Evolutionary conservation across 2,329 filamentous ascomycete genomes (phyloP).

Genomic region (Penicillium sp.): DNA sequence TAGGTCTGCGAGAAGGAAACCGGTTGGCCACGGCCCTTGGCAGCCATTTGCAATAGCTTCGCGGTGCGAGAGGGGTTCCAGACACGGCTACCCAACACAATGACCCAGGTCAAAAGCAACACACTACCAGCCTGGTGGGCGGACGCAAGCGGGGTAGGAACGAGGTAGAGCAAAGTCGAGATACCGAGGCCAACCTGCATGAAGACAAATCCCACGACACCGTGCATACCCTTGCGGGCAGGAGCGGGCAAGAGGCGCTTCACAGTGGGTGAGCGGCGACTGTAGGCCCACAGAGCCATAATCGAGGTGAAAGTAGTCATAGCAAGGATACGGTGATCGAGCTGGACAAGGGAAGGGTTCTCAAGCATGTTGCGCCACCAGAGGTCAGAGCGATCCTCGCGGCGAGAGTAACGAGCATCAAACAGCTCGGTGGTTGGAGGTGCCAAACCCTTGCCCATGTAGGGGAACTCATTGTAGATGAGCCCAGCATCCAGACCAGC

Average conservation of each 20-base stretch:
- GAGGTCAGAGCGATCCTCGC: conserved; percentile 75
- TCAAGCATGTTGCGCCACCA: conserved; percentile 98
- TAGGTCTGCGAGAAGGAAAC: conserved; percentile 10
- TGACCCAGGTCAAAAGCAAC: conserved; percentile 76
- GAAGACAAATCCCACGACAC: conserved; percentile 78
- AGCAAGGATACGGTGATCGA: conserved; percentile 91
- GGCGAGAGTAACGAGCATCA: conserved; percentile 80
- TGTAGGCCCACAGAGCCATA: conserved; percentile 77
- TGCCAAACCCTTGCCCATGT: conserved; percentile 82
- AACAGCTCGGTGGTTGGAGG: conserved; percentile 83
- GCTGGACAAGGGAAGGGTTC: conserved; percentile 92
- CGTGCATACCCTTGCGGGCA: conserved; percentile 69
- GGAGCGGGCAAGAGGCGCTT: conserved; percentile 57
- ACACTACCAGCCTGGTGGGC: conserved; percentile 90
- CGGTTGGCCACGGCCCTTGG: conserved; percentile 35
- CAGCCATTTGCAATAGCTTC: conserved; percentile 55
- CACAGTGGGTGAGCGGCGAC: conserved; percentile 66
- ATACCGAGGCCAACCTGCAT: conserved; percentile 87
- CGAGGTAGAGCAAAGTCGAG: conserved; percentile 87
- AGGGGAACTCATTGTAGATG: conserved; percentile 98
- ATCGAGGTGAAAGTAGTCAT: conserved; percentile 84
- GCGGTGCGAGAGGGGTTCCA: conserved; percentile 70
- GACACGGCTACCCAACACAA: conserved; percentile 76
- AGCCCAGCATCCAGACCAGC: conserved; percentile 93
- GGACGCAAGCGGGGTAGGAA: conserved; percentile 83